Conservation (phyloP, 768 basidiomycete genomes). For the Phaffia australis region DNA sequence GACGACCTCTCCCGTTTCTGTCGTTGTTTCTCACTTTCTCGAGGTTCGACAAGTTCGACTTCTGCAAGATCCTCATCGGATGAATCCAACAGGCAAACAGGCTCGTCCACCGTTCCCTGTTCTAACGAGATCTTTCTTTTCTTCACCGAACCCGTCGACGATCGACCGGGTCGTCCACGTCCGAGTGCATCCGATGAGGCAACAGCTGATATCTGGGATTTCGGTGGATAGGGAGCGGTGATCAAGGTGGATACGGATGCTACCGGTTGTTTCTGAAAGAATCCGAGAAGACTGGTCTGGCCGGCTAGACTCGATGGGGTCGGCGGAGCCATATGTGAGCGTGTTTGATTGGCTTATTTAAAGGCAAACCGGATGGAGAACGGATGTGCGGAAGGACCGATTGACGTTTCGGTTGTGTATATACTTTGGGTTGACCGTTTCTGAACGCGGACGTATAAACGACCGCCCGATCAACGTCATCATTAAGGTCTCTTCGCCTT, state of each 20-base stretch:
- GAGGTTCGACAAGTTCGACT: not conserved
- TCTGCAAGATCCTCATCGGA: conserved; percentile 7
- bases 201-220: not conserved
- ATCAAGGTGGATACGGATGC: not conserved
- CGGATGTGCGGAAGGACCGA: too few species aligned
- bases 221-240: not conserved
- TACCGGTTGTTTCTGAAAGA: not conserved
- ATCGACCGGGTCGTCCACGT: not conserved
- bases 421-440: too few species aligned
- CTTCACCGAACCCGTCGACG: too few species aligned
- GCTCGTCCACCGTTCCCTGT: conserved; percentile 1
- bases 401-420: too few species aligned
- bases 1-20: not conserved
- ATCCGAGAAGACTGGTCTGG: too few species aligned
- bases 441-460: too few species aligned
- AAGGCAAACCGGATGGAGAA: too few species aligned
- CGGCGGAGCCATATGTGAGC: too few species aligned
- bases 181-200: not conserved
- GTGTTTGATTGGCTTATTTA: too few species aligned
- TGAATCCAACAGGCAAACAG: conserved; percentile 15
- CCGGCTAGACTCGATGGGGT: too few species aligned
- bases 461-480: too few species aligned
- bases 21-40: not conserved
- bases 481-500: too few species aligned
- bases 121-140: not conserved